Conservation (phyloP, 306 rosid species). For the Quercus alba region DNA sequence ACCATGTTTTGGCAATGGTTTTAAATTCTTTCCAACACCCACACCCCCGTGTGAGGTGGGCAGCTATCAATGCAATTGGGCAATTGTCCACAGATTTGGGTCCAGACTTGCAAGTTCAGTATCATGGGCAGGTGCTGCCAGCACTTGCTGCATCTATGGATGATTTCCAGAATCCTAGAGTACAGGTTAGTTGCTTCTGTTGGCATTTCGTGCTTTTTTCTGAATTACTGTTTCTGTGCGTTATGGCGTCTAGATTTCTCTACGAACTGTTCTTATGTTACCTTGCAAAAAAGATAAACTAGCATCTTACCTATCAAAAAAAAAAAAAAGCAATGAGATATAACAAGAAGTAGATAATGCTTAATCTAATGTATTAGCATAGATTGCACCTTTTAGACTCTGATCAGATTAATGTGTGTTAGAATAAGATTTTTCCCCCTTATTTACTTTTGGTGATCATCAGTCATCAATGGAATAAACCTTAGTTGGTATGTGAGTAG, state of each 20-base stretch:
- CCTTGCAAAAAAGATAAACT: no score
- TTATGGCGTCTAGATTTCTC: neutral
- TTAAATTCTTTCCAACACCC: conserved; percentile 90
- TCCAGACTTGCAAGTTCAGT: conserved; percentile 88
- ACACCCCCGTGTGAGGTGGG: conserved; percentile 99
- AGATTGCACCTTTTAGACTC: neutral
- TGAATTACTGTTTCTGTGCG: neutral
- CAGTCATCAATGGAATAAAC: neutral
- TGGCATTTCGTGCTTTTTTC: conserved; percentile 3
- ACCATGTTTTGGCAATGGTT: conserved; percentile 98
- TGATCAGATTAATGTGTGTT: neutral
- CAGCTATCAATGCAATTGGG: conserved; percentile 97
- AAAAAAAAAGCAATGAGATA: no score
- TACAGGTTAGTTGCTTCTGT: conserved; percentile 56
- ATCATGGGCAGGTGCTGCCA: conserved; percentile 84
- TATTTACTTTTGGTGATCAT: neutral
- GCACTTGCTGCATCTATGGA: conserved; percentile 93
- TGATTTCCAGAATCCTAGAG: conserved; percentile 95
- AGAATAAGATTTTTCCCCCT: neutral
- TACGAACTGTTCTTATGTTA: no score
- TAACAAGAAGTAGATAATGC: neutral
- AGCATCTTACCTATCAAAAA: no score
- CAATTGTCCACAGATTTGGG: conserved; percentile 97
- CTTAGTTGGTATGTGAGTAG: neutral
- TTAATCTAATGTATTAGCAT: neutral